These are phyloP conservation scores for Avena sativa DNA, from an alignment of 176 grass and related monocot genomes.

Conservation along the genomic window DNA sequence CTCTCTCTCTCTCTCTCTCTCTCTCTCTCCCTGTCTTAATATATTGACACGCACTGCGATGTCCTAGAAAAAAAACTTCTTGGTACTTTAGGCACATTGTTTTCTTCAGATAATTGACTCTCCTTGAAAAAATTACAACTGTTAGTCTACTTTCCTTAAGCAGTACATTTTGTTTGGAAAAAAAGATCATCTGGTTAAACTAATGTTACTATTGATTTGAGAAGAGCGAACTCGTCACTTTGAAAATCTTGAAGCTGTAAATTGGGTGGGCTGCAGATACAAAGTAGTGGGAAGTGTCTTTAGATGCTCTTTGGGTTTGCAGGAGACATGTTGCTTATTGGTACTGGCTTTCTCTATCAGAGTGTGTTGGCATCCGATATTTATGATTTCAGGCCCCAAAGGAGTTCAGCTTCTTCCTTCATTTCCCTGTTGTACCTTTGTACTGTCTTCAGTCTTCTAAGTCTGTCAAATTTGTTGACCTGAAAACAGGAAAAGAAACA, in stretches of 20 bases:
- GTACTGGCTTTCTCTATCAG: constrained; percentile 4
- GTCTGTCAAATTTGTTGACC: background rate
- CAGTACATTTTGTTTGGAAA: background rate
- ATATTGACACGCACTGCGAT: too few species aligned
- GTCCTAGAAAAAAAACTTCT: background rate
- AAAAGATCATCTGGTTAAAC: background rate
- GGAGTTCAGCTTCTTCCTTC: constrained; percentile 3
- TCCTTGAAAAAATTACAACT: background rate
- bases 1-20: too few species aligned
- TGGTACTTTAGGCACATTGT: background rate
- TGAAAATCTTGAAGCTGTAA: background rate
- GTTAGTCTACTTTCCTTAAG: background rate
- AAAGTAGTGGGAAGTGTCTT: constrained; percentile 11
- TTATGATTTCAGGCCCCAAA: background rate
- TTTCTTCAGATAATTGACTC: background rate
- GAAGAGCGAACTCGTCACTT: background rate
- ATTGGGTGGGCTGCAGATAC: background rate
- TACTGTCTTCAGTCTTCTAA: background rate
- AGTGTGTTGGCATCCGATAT: background rate
- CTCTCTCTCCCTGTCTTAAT: too few species aligned
- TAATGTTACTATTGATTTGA: background rate
- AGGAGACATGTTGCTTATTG: background rate
- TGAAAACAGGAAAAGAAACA: constrained; percentile 5
- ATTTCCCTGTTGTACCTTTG: background rate
- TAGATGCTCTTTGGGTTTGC: background rate